These are phyloP conservation scores for Leucosporidium yakuticum DNA, from an alignment of 768 basidiomycete genomes.

Conservation along the genomic window DNA sequence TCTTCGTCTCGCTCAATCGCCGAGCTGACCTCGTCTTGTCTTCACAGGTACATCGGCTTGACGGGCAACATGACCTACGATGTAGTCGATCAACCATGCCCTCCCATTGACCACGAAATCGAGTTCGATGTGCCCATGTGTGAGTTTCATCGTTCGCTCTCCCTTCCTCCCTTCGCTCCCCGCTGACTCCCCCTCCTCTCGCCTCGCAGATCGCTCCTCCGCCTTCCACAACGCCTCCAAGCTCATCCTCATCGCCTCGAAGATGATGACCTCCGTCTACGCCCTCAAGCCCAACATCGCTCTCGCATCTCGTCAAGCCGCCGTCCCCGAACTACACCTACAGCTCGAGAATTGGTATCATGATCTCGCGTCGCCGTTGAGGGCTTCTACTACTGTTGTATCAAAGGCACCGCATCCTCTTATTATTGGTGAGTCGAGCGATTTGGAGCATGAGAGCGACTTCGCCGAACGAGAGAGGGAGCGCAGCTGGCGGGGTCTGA, in stretches of 20 bases:
- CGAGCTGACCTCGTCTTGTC: background rate
- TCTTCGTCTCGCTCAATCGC: background rate
- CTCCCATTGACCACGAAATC: background rate
- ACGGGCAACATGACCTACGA: background rate
- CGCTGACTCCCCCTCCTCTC: background rate
- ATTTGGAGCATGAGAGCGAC: background rate
- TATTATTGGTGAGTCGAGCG: conserved; percentile 8
- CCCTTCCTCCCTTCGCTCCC: background rate
- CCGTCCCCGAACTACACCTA: conserved; percentile 27
- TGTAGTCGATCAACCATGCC: background rate
- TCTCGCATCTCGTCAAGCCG: conserved; percentile 8
- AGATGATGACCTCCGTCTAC: conserved; percentile 23
- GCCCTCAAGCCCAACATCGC: conserved; percentile 14
- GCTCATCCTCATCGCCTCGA: conserved; percentile 14
- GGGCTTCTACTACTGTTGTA: conserved; percentile 15
- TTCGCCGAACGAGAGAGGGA: too few relatives aligned
- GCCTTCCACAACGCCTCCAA: conserved; percentile 16
- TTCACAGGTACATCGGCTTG: background rate
- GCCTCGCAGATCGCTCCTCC: conserved; percentile 15
- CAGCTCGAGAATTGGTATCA: conserved; percentile 32
- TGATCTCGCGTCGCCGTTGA: conserved; percentile 24
- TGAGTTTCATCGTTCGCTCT: background rate
- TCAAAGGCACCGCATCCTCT: conserved; percentile 20
- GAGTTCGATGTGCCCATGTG: background rate
- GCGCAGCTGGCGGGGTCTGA: too few relatives aligned